phyloP scores from a whole-genome alignment of 768 basidiomycete genomes.

The Xanthoconium purpureum region DNA sequence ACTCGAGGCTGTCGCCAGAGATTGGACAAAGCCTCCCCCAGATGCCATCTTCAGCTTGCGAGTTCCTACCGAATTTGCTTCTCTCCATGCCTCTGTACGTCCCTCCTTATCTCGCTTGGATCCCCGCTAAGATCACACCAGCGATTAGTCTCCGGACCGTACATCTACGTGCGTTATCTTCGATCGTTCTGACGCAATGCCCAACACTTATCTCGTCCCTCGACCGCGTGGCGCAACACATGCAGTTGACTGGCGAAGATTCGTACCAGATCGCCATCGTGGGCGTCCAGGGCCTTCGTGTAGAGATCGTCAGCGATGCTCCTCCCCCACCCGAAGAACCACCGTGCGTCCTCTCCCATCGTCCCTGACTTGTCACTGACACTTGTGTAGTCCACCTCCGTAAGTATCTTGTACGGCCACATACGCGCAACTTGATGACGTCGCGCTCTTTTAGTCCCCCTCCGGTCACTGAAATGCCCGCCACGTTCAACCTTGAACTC shows the following conservation, averaged over 20 bases:
- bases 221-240: conserved; percentile 21
- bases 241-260: conserved; percentile 76
- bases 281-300: conserved; percentile 76
- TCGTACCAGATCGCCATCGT: conserved; percentile 87
- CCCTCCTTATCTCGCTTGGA: conserved; percentile 4
- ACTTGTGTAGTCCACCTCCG: conserved; percentile 45
- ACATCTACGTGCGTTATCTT: conserved; percentile 65
- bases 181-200: conserved; percentile 11
- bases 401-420: conserved; percentile 32
- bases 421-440: conserved; percentile 4
- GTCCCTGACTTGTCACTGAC: conserved; percentile 8
- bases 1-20: conserved; percentile 72
- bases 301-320: conserved; percentile 82
- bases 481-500: conserved; percentile 79
- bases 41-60: conserved; percentile 73
- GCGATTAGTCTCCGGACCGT: conserved; percentile 78
- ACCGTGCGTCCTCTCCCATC: conserved; percentile 46
- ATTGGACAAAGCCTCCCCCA: conserved; percentile 85
- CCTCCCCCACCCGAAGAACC: conserved; percentile 84
- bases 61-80: conserved; percentile 84
- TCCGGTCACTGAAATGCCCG: conserved; percentile 84
- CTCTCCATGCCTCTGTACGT: conserved; percentile 78
- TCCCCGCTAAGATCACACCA: conserved; percentile 34
- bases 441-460: conserved; percentile 41
- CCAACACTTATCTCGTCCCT: conserved; percentile 9